These are phyloP conservation scores for Neonectria punicea DNA, from an alignment of 2,329 filamentous ascomycete genomes.

Conservation along the genomic window DNA sequence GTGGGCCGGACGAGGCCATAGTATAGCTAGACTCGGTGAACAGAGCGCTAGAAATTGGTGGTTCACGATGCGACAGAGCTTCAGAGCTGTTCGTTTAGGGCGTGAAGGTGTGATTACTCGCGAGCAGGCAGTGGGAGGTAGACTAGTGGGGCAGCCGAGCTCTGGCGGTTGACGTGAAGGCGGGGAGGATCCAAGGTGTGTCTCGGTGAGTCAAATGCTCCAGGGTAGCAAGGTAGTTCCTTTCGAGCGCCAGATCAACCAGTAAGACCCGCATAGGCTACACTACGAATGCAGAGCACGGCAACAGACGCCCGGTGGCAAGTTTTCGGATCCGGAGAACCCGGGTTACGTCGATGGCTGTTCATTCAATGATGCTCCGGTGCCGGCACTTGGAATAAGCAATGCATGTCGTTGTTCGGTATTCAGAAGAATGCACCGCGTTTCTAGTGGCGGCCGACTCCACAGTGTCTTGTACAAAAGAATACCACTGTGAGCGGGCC, in stretches of 20 bases:
- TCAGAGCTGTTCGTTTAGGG: constrained; percentile 33
- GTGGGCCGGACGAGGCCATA: constrained; percentile 51
- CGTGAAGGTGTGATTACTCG: constrained; percentile 19
- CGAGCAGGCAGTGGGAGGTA: not conserved
- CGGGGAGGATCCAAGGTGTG: constrained; percentile 2
- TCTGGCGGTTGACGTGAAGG: not conserved
- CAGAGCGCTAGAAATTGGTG: constrained; percentile 15
- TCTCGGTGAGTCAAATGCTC: not conserved
- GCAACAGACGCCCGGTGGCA: not conserved
- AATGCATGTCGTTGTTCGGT: too few relatives aligned
- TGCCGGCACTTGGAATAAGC: constrained; percentile 9
- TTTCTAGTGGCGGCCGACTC: constrained; percentile 13
- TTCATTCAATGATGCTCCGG: not conserved
- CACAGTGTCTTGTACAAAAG: not conserved
- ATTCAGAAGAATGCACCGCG: not conserved
- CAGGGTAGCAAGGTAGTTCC: not conserved
- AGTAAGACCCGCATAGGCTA: not conserved
- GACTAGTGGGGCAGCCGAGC: constrained; percentile 20
- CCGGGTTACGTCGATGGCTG: not conserved
- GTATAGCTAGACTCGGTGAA: constrained; percentile 25
- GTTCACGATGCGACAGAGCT: constrained; percentile 31
- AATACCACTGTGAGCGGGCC: constrained; percentile 2
- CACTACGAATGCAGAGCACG: not conserved
- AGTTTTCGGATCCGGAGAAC: not conserved
- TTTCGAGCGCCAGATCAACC: not conserved